These are phyloP conservation scores for Fistulinella prunicolor DNA, from an alignment of 768 basidiomycete genomes.

Conservation along the genomic window DNA sequence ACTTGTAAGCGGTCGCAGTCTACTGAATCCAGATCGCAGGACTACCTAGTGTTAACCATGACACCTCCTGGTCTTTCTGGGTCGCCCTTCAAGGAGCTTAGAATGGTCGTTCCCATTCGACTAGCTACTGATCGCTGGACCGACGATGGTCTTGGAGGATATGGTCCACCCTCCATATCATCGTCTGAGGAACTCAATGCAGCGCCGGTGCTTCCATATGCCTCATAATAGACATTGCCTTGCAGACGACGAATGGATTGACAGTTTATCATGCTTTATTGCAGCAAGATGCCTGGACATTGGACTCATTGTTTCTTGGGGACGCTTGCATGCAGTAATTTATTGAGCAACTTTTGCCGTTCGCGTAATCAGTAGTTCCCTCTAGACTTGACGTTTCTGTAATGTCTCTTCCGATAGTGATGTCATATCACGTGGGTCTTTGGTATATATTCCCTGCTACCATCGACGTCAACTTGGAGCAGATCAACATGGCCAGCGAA, in stretches of 20 bases:
- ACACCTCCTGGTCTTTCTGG: conserved; percentile 54
- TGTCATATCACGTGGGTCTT: conserved; percentile 25
- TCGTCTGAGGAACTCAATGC: conserved; percentile 26
- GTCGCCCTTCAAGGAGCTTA: conserved; percentile 56
- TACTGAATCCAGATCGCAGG: conserved; percentile 38
- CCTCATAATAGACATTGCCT: neutral
- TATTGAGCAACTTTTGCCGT: neutral
- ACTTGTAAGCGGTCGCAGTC: neutral
- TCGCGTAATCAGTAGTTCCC: too few relatives aligned
- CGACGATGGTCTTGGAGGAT: conserved; percentile 26
- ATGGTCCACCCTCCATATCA: conserved; percentile 13
- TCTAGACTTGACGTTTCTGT: too few relatives aligned
- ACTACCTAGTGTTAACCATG: conserved; percentile 61
- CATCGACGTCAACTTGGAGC: neutral
- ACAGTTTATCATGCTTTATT: neutral
- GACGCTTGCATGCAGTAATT: neutral
- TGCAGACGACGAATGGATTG: neutral
- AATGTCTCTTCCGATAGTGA: conserved; percentile 18
- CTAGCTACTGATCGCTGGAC: conserved; percentile 63
- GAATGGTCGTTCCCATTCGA: conserved; percentile 60
- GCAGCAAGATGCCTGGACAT: neutral
- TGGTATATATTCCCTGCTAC: neutral
- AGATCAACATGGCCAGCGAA: conserved; percentile 7
- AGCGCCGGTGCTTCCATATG: conserved; percentile 10
- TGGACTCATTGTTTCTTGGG: neutral